These are phyloP conservation scores for Metschnikowia arizonensis DNA, from an alignment of 805 yeast species.

Conservation along the genomic window DNA sequence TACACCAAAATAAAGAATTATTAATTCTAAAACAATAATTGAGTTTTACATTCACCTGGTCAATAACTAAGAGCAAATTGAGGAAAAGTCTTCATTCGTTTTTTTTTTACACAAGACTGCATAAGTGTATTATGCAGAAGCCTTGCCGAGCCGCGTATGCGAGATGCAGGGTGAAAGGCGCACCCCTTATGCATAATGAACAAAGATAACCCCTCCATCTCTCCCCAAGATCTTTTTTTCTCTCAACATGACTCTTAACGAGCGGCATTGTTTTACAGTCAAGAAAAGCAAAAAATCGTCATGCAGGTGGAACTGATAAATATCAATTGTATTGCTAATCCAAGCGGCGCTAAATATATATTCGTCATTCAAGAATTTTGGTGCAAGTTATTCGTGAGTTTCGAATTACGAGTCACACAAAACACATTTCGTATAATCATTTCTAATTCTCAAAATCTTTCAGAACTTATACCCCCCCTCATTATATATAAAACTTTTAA, in stretches of 20 bases:
- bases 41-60: neutral
- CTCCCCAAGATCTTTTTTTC: too few species aligned
- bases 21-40: neutral
- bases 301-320: neutral
- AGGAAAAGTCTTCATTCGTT: neutral
- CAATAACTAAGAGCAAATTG: too few species aligned
- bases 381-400: too few species aligned
- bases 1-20: too few species aligned
- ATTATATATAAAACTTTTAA: too few species aligned
- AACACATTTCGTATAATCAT: too few species aligned
- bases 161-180: slow-evolving; percentile 4
- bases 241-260: neutral
- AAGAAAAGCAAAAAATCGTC: neutral
- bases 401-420: too few species aligned
- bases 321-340: neutral
- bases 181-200: neutral
- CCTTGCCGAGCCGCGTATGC: slow-evolving; percentile 4
- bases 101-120: too few species aligned
- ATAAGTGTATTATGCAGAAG: neutral
- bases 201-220: slow-evolving; percentile 2
- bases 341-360: neutral
- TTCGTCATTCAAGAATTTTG: too few species aligned
- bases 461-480: too few species aligned
- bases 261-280: neutral
- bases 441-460: too few species aligned